Conservation (phyloP, 805 yeast species). For the Saccharomycopsis sp. region DNA sequence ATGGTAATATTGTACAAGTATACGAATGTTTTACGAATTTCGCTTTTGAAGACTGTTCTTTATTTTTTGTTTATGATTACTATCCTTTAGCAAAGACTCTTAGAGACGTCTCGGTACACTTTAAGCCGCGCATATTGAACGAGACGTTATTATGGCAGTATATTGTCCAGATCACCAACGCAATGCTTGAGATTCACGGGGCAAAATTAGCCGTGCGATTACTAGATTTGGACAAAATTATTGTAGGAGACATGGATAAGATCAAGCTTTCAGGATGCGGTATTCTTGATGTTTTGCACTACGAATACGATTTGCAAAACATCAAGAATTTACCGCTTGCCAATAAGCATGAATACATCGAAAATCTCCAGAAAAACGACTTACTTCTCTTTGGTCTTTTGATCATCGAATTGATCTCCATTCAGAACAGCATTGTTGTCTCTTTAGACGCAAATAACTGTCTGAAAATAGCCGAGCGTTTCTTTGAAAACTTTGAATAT, state of each 20-base stretch:
- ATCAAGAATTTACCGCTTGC: constrained; percentile 14
- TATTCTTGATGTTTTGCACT: constrained; percentile 56
- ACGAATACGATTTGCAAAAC: constrained; percentile 26
- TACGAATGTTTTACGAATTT: constrained; percentile 82
- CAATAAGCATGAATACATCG: constrained; percentile 18
- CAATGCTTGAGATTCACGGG: constrained; percentile 58
- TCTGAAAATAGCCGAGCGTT: constrained; percentile 15
- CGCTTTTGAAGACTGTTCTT: constrained; percentile 73
- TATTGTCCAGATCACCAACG: constrained; percentile 66
- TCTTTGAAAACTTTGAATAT: constrained; percentile 11
- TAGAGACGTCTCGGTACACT: constrained; percentile 55
- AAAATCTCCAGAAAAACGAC: constrained; percentile 47
- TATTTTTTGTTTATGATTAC: constrained; percentile 77
- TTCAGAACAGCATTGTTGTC: constrained; percentile 20
- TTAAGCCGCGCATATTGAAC: constrained; percentile 24
- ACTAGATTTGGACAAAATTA: constrained; percentile 59
- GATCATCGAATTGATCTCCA: constrained; percentile 41
- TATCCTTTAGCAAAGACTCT: constrained; percentile 72
- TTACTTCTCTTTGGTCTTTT: constrained; percentile 51
- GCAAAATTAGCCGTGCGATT: constrained; percentile 58
- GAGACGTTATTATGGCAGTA: constrained; percentile 67
- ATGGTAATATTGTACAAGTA: constrained; percentile 51
- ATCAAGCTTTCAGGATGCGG: constrained; percentile 69
- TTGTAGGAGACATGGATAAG: constrained; percentile 57
- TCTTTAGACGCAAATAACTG: constrained; percentile 25